Conservation (phyloP, 805 yeast species). For the Myxozyma nipponensis region DNA sequence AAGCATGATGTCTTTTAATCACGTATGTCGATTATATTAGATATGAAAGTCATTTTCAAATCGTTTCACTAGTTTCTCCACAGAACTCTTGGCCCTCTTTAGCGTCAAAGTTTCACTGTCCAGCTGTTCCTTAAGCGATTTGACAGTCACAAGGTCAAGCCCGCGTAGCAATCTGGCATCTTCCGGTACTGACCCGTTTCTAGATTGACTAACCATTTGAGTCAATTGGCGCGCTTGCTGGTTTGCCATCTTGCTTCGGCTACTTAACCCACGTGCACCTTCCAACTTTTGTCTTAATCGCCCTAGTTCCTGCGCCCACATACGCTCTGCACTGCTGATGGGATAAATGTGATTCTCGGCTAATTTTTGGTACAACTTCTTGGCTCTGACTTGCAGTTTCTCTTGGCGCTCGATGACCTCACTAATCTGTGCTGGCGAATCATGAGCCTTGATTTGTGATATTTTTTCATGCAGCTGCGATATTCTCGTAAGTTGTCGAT, state of each 20-base stretch:
- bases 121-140: conserved; percentile 11
- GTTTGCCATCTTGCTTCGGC: conserved; percentile 7
- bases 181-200: not conserved
- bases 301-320: conserved; percentile 46
- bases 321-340: conserved; percentile 42
- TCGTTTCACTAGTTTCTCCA: conserved; percentile 5
- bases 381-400: conserved; percentile 36
- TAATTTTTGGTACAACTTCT: conserved; percentile 34
- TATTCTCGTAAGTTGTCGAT: conserved; percentile 40
- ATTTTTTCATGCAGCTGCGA: conserved; percentile 23
- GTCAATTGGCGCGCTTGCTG: conserved; percentile 10
- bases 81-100: conserved; percentile 5
- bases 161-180: not conserved
- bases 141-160: conserved; percentile 5
- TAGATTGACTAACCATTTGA: conserved; percentile 2
- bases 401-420: conserved; percentile 37
- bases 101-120: conserved; percentile 19
- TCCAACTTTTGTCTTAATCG: conserved; percentile 35
- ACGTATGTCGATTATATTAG: not conserved
- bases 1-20: conserved; percentile 13
- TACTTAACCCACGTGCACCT: conserved; percentile 14
- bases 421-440: conserved; percentile 5
- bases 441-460: not conserved
- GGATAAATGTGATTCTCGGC: conserved; percentile 34
- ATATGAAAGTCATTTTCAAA: not conserved